Base-by-base conservation (phyloP, 2,329 filamentous ascomycete genomes). In the Ophiostoma pallidulum region DNA sequence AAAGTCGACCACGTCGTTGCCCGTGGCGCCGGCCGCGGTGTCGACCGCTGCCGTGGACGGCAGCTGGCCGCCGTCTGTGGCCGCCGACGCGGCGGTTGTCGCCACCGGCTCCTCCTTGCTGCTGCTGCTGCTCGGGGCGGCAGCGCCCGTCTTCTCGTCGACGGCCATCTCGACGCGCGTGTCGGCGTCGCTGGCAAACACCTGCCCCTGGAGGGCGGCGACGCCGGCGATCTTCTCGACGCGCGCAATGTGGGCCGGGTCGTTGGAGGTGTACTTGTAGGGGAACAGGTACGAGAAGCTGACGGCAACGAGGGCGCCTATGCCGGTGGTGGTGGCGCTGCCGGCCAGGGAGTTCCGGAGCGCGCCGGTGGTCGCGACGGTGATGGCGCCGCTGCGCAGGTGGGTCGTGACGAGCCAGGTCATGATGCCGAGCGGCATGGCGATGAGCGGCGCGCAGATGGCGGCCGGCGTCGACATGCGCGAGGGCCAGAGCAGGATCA, bases 1-100 rank as follows among this genome's bases (percentile, higher is more conserved):
- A 49, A 62, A 70, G 51, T 67, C 65, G 4, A 69, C 63, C 4
- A 70, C 56, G 20, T 66, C 64, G 46, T 70, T 70, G 24, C 62
- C 62, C 2, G 62, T 65, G 4, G 56, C 18, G 9, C 8, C 41
- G 7, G 35, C 55, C 3, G 16, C 43, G 22, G 24, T 8, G 18
- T 29, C 47, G 10, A 26, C 16, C 3, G 26, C 42, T 6, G 41
- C 24, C 3, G 16, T 12, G 4, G 10, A 19, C 6, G 40, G 18
- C 12, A 18, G 14, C 18, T 19, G 32, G 1, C 16, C n/a, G 28
- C 24, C 24, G 10, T n/a, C n/a, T n/a, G n/a, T n/a, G n/a, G n/a
- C n/a, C n/a, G 14, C 16, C 9, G 14, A 18, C 12, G 8, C 6
- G 5, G 10, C 12, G 10, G 19, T 14, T 13, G 18, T 19, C 14